phyloP scores from a whole-genome alignment of 768 basidiomycete species.

The Holtermanniella nyarrowii region DNA sequence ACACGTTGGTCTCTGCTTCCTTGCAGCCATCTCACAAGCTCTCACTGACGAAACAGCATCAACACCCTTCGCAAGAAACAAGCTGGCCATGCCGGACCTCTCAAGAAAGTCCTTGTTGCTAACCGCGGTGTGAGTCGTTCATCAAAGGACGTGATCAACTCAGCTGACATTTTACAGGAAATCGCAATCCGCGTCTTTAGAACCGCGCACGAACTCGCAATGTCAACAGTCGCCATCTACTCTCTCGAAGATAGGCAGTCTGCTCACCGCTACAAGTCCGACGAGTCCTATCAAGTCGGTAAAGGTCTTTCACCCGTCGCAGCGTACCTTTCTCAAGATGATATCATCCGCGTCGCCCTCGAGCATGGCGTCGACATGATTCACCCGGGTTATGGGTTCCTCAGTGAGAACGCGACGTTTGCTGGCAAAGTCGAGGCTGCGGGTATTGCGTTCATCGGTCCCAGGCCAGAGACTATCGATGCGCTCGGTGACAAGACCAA shows the following conservation, averaged over 20 bases:
- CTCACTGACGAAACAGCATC: conserved; percentile 19
- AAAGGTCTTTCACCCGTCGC: conserved; percentile 91
- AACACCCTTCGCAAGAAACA: conserved; percentile 36
- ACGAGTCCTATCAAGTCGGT: conserved; percentile 97
- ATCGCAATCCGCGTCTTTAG: conserved; percentile 98
- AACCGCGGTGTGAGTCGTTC: conserved; percentile 38
- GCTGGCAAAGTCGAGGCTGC: conserved; percentile 98
- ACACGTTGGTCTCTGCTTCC: not conserved
- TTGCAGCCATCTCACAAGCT: not conserved
- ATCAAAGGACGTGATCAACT: not conserved
- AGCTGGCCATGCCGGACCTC: conserved; percentile 38
- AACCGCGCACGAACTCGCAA: conserved; percentile 94
- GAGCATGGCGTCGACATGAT: conserved; percentile 99
- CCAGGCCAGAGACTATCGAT: conserved; percentile 91
- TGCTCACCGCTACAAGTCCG: conserved; percentile 97
- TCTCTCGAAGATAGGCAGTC: conserved; percentile 93
- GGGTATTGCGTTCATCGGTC: conserved; percentile 93
- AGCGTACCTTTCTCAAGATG: conserved; percentile 94
- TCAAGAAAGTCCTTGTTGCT: conserved; percentile 43
- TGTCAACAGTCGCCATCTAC: conserved; percentile 98
- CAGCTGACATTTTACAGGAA: conserved; percentile 52
- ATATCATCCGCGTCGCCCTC: conserved; percentile 90
- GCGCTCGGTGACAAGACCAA: conserved; percentile 98
- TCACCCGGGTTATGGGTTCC: conserved; percentile 96
- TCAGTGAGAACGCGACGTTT: conserved; percentile 92